Conservation (phyloP, 192 early-diverging fungal genomes). For the Backusella westeae region DNA sequence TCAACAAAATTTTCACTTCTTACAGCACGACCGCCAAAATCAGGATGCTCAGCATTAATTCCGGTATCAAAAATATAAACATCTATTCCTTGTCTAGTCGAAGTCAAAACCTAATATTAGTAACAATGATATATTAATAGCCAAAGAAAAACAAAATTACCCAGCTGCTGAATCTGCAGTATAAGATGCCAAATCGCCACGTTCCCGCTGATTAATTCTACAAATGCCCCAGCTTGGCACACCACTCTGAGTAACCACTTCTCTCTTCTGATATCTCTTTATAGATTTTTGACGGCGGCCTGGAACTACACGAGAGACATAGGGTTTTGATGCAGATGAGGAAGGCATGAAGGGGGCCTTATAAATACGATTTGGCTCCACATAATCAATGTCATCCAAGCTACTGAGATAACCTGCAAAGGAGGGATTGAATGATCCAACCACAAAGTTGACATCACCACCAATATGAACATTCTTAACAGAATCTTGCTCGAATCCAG, state of each 20-base stretch:
- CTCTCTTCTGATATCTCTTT: not conserved
- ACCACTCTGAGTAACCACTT: not conserved
- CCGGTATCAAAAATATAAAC: constrained; percentile 71
- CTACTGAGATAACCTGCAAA: constrained; percentile 22
- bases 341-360: not conserved
- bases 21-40: constrained; percentile 49
- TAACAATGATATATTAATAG: not conserved
- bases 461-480: constrained; percentile 7
- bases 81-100: constrained; percentile 41
- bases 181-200: constrained; percentile 43
- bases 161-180: constrained; percentile 59
- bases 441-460: constrained; percentile 7
- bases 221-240: constrained; percentile 50
- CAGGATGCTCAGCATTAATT: constrained; percentile 41
- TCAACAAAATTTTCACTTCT: constrained; percentile 39
- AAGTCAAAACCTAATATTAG: not conserved
- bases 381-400: constrained; percentile 20
- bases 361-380: constrained; percentile 30
- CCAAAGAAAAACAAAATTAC: constrained; percentile 22
- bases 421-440: constrained; percentile 13
- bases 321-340: not conserved
- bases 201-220: constrained; percentile 35
- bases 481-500: not conserved
- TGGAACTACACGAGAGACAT: not conserved
- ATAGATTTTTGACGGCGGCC: not conserved